phyloP scores from a whole-genome alignment of 495 filamentous ascomycete species.

The Haplographium delicatum region DNA sequence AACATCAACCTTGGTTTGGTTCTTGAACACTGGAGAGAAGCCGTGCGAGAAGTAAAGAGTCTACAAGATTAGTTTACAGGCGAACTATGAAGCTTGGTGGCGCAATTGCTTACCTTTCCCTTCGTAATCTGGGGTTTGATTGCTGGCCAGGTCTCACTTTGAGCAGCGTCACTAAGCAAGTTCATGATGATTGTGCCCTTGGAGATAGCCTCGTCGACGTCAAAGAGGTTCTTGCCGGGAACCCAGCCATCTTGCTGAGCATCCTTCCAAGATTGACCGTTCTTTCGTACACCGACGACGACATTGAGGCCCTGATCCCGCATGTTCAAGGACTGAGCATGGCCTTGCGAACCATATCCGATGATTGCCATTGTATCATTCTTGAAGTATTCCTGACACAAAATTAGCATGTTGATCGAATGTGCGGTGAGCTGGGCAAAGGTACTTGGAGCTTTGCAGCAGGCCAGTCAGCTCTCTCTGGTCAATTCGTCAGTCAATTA shows the following conservation, averaged over 20 bases:
- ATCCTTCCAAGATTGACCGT: constrained; percentile 97
- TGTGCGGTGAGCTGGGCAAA: constrained; percentile 24
- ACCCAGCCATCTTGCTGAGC: constrained; percentile 96
- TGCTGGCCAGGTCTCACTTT: constrained; percentile 95
- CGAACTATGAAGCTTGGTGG: neutral
- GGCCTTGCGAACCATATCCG: constrained; percentile 96
- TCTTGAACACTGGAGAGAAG: constrained; percentile 99
- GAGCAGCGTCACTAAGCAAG: constrained; percentile 92
- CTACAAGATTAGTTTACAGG: constrained; percentile 39
- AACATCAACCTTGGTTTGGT: constrained; percentile 97
- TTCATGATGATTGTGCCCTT: constrained; percentile 98
- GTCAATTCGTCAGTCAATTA: constrained; percentile 9
- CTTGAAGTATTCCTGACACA: constrained; percentile 89
- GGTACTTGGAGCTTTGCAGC: constrained; percentile 89
- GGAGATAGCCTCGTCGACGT: constrained; percentile 89
- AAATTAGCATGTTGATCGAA: constrained; percentile 12
- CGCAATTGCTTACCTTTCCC: constrained; percentile 67
- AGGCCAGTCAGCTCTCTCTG: constrained; percentile 97
- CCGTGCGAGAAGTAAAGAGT: constrained; percentile 99
- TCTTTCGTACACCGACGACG: constrained; percentile 96
- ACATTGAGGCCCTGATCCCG: constrained; percentile 99
- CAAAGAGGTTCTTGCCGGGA: constrained; percentile 96
- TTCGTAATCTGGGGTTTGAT: constrained; percentile 98
- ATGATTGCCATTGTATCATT: constrained; percentile 98
- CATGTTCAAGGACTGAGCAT: constrained; percentile 98